Conservation (phyloP, 805 yeast genomes). For the Groenewaldozyma salmanticensis region DNA sequence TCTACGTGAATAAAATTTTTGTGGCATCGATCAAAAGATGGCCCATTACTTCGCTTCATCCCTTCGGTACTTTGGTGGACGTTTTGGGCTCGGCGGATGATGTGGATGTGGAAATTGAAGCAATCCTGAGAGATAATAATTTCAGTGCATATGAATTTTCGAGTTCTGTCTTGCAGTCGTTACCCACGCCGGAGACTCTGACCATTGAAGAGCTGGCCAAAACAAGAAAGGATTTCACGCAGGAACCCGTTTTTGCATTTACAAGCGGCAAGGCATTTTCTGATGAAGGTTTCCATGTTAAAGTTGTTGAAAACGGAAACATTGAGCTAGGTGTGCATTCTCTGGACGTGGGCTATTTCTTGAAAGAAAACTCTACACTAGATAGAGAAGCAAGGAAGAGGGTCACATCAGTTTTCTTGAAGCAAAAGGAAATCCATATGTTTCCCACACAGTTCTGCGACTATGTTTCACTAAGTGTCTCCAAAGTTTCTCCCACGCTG, state of each 20-base stretch:
- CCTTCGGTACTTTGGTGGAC: constrained; percentile 88
- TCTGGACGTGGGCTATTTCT: constrained; percentile 63
- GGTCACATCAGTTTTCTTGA: constrained; percentile 79
- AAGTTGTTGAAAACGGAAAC: constrained; percentile 44
- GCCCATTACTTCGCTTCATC: constrained; percentile 98
- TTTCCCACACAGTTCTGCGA: constrained; percentile 56
- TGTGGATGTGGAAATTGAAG: constrained; percentile 69
- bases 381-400: constrained; percentile 89
- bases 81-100: constrained; percentile 77
- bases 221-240: constrained; percentile 43
- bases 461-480: constrained; percentile 48
- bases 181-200: constrained; percentile 12
- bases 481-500: constrained; percentile 52
- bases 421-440: constrained; percentile 60
- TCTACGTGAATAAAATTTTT: constrained; percentile 70
- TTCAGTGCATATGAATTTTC: constrained; percentile 33
- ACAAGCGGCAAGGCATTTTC: constrained; percentile 45
- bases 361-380: constrained; percentile 62
- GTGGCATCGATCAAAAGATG: constrained; percentile 96
- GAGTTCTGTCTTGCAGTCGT: constrained; percentile 27
- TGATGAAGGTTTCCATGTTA: constrained; percentile 81
- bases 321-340: constrained; percentile 82
- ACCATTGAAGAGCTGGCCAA: constrained; percentile 12
- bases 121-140: constrained; percentile 65
- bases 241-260: constrained; percentile 54